Base-by-base conservation (phyloP, 2,329 filamentous ascomycete species). In the Blastomyces emzantsi region DNA sequence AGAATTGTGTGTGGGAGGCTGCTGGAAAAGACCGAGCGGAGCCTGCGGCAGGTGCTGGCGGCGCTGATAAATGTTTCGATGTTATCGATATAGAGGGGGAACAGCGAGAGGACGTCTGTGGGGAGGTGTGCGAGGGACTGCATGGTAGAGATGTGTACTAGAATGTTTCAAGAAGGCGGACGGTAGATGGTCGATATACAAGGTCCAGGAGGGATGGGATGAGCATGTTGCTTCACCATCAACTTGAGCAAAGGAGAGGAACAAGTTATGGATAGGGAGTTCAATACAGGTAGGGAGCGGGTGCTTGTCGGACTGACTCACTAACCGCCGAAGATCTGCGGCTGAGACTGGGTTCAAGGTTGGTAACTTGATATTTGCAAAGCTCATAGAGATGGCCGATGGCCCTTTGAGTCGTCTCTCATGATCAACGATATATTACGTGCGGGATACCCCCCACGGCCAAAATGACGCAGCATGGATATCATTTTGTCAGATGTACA, bases 21-120 rank as follows among this genome's bases (percentile, higher is more conserved):
- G 13, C 45, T 59, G 2, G 60, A 19, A 58, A 72, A 68, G 45
- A 62, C 59, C 36, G 67, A 62, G 58, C 69, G 71, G 7, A 76
- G 66, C 2, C 51, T 64, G 19, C 71, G 67, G 62, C 73, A 75
- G 15, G 71, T 69, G 56, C 71, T 69, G 15, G 68, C 62, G 28
- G 71, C 54, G 61, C 69, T 72, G 25, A 49, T 71, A 63, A 71
- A 74, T 64, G 74, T 73, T 66, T 75, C 73, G 62, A 76, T 74
- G 64, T 74, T 71, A 49, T 63, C 47, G 33, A 68, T 17, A 57
- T 66, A 52, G 25, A 60, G 47, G 28, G 60, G 61, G 15, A 62
- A 11, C 8, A 56, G 39, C 51, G 36, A 56, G n/a, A 62, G 49
- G 22, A 62, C 43, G 17, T 62, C 49, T 22, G 17, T 45, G 9